Percentiles rank a stretch among this genome's conserved stretches.
Evolutionary conservation across 2,329 filamentous ascomycete species (phyloP).

Genomic region (Penicillium sp.): DNA sequence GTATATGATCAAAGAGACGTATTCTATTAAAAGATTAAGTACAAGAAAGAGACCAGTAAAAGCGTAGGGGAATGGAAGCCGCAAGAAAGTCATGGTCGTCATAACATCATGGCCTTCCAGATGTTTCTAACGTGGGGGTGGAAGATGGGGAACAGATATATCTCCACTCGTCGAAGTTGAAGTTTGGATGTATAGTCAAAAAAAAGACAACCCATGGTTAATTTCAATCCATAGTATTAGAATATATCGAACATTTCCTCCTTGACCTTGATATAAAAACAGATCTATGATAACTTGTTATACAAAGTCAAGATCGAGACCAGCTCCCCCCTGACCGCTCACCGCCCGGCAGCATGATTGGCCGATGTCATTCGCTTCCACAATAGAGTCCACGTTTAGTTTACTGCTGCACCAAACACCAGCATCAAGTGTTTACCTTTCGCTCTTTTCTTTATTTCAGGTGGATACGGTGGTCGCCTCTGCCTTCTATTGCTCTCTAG

Average conservation of each 20-base stretch:
- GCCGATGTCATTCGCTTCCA: slow-evolving; percentile 37
- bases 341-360: slow-evolving; percentile 36
- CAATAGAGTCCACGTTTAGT: slow-evolving; percentile 45
- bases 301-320: slow-evolving; percentile 10
- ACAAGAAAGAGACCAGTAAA: neutral
- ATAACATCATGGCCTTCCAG: slow-evolving; percentile 21
- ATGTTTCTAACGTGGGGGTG: slow-evolving; percentile 23
- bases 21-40: neutral
- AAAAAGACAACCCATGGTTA: neutral
- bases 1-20: neutral
- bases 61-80: neutral
- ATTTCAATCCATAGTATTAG: neutral
- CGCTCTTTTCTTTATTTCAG: slow-evolving; percentile 25
- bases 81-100: slow-evolving; percentile 6
- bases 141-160: slow-evolving; percentile 10
- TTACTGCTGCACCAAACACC: slow-evolving; percentile 27
- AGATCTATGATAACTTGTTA: neutral
- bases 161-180: slow-evolving; percentile 9
- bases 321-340: slow-evolving; percentile 26
- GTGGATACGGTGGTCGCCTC: slow-evolving; percentile 37
- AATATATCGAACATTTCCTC: neutral
- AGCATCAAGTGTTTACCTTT: slow-evolving; percentile 24
- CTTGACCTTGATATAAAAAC: neutral
- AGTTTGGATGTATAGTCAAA: neutral
- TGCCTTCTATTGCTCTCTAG: slow-evolving; percentile 30